A percentile compares a stretch with the other conserved stretches of the same genome.
Evolutionary conservation across 768 basidiomycete genomes (phyloP).

Genomic region (Trametes sanguinea): DNA sequence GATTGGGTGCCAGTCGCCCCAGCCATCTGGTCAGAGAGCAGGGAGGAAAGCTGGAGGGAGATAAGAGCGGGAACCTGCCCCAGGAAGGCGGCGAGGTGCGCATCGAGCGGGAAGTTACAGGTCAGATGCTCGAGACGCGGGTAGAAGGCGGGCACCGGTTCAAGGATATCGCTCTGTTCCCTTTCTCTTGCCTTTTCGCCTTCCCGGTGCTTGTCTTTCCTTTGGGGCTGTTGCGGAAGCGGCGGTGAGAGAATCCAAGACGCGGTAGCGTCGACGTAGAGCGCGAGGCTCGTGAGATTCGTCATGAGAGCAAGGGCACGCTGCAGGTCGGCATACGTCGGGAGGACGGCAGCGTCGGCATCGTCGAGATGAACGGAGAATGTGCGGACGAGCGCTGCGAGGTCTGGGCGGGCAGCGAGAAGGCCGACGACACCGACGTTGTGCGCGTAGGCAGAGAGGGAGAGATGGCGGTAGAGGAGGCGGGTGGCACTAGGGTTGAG

Average conservation of each 20-base stretch:
- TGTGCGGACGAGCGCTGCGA: conserved; percentile 63
- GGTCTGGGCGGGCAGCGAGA: conserved; percentile 55
- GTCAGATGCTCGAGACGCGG: conserved; percentile 56
- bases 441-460: conserved; percentile 44
- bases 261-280: conserved; percentile 48
- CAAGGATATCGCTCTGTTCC: conserved; percentile 11
- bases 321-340: conserved; percentile 47
- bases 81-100: conserved; percentile 60
- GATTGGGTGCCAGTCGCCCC: not conserved
- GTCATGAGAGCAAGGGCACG: conserved; percentile 62
- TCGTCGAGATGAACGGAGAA: conserved; percentile 58
- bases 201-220: too few relatives aligned
- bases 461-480: conserved; percentile 62
- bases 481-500: conserved; percentile 56
- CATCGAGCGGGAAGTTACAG: conserved; percentile 63
- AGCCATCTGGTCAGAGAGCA: conserved; percentile 12
- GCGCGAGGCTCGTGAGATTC: conserved; percentile 56
- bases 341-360: conserved; percentile 40
- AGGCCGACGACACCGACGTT: conserved; percentile 54
- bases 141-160: conserved; percentile 33
- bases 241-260: conserved; percentile 53
- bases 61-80: conserved; percentile 52
- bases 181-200: conserved; percentile 9
- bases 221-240: not conserved
- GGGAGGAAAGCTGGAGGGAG: conserved; percentile 56